phyloP scores from a whole-genome alignment of 805 yeast species.

The Metschnikowia shivogae region DNA sequence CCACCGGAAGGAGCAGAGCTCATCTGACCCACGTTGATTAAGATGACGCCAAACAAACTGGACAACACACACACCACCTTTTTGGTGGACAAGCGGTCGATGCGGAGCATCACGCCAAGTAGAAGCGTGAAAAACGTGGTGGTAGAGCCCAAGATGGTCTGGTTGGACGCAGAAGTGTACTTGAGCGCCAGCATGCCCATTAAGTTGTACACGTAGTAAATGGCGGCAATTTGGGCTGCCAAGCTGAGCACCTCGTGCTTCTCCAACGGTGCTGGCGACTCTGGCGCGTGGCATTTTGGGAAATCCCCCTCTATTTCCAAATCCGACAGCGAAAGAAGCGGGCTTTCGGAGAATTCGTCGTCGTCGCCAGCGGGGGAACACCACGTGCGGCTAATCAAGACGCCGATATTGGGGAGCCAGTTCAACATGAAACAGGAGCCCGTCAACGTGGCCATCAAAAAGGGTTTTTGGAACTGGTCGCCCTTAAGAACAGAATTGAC shows the following conservation, averaged over 20 bases:
- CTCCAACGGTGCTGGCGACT: constrained; percentile 13
- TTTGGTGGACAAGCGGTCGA: constrained; percentile 40
- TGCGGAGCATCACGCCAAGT: constrained; percentile 37
- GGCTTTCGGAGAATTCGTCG: constrained; percentile 16
- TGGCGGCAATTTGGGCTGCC: constrained; percentile 36
- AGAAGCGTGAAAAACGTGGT: constrained; percentile 49
- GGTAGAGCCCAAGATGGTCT: constrained; percentile 48
- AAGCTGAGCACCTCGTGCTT: constrained; percentile 29
- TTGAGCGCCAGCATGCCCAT: constrained; percentile 40
- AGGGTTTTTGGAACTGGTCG: constrained; percentile 46
- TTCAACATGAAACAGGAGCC: constrained; percentile 47
- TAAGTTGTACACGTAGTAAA: constrained; percentile 41
- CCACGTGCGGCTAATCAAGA: background rate
- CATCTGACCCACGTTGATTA: constrained; percentile 32
- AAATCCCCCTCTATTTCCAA: constrained; percentile 5
- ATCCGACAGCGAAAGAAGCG: constrained; percentile 14
- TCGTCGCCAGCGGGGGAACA: constrained; percentile 12
- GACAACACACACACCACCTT: constrained; percentile 41
- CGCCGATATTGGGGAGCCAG: constrained; percentile 35
- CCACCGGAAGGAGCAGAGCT: constrained; percentile 14
- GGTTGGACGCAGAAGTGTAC: constrained; percentile 52
- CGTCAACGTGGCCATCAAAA: constrained; percentile 44
- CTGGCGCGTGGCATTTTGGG: background rate
- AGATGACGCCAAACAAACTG: constrained; percentile 45
- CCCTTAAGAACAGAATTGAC: constrained; percentile 48